Conservation (phyloP, 2,329 filamentous ascomycete genomes). For the Sporothrix globosa region DNA sequence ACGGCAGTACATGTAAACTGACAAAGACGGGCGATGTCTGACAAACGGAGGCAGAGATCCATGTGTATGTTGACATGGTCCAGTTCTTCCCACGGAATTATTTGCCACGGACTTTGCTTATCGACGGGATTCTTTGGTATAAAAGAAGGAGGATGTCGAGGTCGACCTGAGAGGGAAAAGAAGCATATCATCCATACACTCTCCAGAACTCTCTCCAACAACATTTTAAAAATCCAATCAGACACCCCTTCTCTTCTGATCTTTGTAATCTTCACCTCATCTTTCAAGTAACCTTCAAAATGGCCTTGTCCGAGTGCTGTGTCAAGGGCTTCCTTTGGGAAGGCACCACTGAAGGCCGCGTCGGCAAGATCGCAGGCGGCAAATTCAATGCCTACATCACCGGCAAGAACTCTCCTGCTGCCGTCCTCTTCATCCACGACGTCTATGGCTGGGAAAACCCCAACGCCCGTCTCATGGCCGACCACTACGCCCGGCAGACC, state of each 20-base stretch:
- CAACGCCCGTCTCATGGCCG: conserved; percentile 54
- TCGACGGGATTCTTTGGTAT: conserved; percentile 7
- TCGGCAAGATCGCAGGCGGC: conserved; percentile 47
- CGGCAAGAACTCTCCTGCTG: conserved; percentile 45
- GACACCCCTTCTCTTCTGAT: background rate
- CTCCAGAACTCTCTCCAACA: background rate
- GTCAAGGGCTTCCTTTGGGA: conserved; percentile 47
- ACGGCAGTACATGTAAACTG: background rate
- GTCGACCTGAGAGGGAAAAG: background rate
- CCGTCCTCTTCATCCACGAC: conserved; percentile 55
- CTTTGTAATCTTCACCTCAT: background rate
- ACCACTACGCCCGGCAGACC: conserved; percentile 52
- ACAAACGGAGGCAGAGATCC: background rate
- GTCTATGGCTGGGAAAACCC: conserved; percentile 55
- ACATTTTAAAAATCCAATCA: background rate
- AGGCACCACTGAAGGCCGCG: conserved; percentile 46
- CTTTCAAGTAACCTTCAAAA: background rate
- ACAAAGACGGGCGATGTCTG: background rate
- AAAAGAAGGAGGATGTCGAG: conserved; percentile 9
- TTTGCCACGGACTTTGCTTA: conserved; percentile 25
- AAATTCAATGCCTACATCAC: conserved; percentile 47
- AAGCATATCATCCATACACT: background rate
- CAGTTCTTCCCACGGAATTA: conserved; percentile 9
- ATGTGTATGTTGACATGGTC: background rate
- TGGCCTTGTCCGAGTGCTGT: conserved; percentile 39